These are phyloP conservation scores for Globisporangium megalacanthum DNA, from an alignment of 352 stramenopile species.

Conservation along the genomic window DNA sequence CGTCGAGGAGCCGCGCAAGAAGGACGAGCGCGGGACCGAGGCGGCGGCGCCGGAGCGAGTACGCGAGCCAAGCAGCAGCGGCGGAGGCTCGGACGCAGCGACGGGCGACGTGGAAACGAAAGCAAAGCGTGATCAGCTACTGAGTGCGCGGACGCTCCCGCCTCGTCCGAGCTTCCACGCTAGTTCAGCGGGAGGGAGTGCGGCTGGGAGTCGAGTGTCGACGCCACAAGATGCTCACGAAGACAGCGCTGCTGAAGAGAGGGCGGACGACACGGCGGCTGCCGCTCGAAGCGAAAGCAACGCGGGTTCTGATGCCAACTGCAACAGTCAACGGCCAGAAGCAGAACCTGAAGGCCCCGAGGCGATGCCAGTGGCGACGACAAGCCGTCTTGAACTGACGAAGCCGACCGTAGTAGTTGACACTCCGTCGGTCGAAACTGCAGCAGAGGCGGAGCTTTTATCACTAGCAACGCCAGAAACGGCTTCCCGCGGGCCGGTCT, in stretches of 20 bases:
- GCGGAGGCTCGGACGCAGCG: constrained; percentile 14
- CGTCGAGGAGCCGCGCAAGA: constrained; percentile 7
- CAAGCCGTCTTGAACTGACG: too few species aligned
- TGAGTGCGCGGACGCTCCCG: constrained; percentile 20
- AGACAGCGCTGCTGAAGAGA: constrained; percentile 1
- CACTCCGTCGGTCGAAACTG: too few species aligned
- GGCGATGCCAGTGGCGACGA: too few species aligned
- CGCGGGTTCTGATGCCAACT: too few species aligned
- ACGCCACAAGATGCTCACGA: constrained; percentile 11
- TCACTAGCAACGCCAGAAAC: too few species aligned
- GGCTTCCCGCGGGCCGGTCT: too few species aligned
- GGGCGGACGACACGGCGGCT: background rate
- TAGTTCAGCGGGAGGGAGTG: constrained; percentile 6
- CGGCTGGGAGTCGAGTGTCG: constrained; percentile 19
- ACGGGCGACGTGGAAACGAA: constrained; percentile 13
- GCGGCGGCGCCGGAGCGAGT: constrained; percentile 13
- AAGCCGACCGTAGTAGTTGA: too few species aligned
- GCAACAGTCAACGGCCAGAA: too few species aligned
- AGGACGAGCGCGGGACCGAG: constrained; percentile 13
- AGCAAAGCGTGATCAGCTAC: constrained; percentile 17
- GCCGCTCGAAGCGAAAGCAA: too few species aligned
- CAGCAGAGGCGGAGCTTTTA: too few species aligned
- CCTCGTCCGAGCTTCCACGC: constrained; percentile 24
- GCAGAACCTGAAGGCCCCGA: too few species aligned
- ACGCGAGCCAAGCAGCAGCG: constrained; percentile 18